Base-by-base conservation (phyloP, 2,329 filamentous ascomycete species). In the Trichophaea hybrida region DNA sequence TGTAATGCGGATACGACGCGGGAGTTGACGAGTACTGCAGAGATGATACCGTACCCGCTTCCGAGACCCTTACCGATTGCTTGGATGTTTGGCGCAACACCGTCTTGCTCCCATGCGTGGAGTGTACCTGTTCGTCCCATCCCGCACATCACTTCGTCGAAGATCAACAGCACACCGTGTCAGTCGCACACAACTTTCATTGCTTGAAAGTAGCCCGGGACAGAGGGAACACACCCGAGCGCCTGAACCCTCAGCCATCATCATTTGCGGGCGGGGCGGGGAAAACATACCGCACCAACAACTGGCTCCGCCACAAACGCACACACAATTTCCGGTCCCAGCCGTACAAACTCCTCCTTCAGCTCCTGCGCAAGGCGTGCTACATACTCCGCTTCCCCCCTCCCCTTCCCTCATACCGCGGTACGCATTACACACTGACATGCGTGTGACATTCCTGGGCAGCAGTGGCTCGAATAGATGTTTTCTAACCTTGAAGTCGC, bases 131-230 rank as follows among this genome's bases (percentile, higher is more conserved):
- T 77, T 1, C 81, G 73, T 1, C 82, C 82, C 70, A 78, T 78
- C 1, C 83, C 83, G 52, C 79, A 83, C 83, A 88, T 87, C 49
- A 88, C 77, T 69, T 91, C 87, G 68, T 93, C 88, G 0, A 91
- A 72, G 50, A 91, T 83, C n/a, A 93, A 75, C 0, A 93, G 77
- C 0, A 84, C 81, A 0, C 84, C 86, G 68, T 91, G 76, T 61
- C 79, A 80, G 57, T 83, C 77, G 69, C 87, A 93, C 1, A 93
- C 74, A 1, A 74, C 73, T 67, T 79, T 78, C 71, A 91, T 80
- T 0, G 83, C 84, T 55, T 75, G 72, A 54, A 90, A 80, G 65
- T 93, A 93, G 0, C 85, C 85, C 0, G 75, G 73, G 0, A 83
- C 76, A 0, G 83, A 74, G 0, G 82, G 77, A 0, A 87, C 81